Evolutionary conservation across 78 protist species (phyloP).

Genomic region (Paratrimastix pyriformis): DNA sequence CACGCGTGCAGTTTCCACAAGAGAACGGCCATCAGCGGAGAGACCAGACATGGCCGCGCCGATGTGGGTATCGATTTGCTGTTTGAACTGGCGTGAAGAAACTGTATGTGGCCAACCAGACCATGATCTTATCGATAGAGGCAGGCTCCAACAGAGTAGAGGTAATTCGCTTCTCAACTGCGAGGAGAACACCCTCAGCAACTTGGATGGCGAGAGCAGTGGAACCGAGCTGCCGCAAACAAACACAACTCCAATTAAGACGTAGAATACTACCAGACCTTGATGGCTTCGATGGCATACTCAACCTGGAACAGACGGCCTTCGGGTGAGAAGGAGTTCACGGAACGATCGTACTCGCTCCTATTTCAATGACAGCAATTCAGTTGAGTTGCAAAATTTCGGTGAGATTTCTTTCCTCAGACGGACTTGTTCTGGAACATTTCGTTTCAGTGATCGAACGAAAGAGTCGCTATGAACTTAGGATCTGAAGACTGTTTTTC

Average conservation of each 20-base stretch:
- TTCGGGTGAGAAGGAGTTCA: constrained; percentile 99
- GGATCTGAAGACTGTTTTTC: too few relatives aligned
- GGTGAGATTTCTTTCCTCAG: too few relatives aligned
- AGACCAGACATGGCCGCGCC: constrained; percentile 90
- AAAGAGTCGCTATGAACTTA: too few relatives aligned
- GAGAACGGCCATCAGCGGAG: constrained; percentile 91
- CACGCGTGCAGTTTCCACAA: constrained; percentile 90
- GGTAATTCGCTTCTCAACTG: constrained; percentile 88
- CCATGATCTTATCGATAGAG: constrained; percentile 65
- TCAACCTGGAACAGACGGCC: constrained; percentile 90
- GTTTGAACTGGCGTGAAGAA: not conserved
- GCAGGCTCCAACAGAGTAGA: constrained; percentile 85
- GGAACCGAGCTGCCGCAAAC: constrained; percentile 67
- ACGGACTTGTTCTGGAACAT: too few relatives aligned
- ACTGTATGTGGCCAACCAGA: not conserved
- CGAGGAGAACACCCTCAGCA: constrained; percentile 92
- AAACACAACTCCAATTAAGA: constrained; percentile 6
- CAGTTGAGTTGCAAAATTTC: too few relatives aligned
- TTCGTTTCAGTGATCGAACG: too few relatives aligned
- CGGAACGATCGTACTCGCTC: constrained; percentile 95
- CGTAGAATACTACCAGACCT: constrained; percentile 53
- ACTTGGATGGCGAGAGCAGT: constrained; percentile 95
- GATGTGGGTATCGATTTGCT: constrained; percentile 53
- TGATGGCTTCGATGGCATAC: constrained; percentile 94
- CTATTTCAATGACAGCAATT: too few relatives aligned